Base-by-base conservation (phyloP, 2,329 filamentous ascomycete genomes). In the Trichophyton equinum region DNA sequence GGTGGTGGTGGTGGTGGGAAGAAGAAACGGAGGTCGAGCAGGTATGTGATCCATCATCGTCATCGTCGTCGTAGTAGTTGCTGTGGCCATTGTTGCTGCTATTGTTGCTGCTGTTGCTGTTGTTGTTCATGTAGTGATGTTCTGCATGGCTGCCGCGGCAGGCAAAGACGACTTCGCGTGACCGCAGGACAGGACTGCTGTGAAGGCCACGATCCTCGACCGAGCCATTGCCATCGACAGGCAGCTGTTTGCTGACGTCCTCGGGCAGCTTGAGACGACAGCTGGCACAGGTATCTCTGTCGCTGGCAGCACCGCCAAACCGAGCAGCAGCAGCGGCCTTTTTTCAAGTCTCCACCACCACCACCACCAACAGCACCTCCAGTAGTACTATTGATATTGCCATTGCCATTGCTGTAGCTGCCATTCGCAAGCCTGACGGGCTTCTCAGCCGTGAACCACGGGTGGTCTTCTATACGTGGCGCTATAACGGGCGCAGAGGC, bases 201-300 rank as follows among this genome's bases (percentile, higher is more conserved):
- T 79, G 78, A 58, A 77, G 77, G 63, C 81, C 77, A 15, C 25
- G 46, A 61, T 77, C 75, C 58, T 68, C 72, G 15, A 77, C 73
- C 58, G 78, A 80, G 2, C 80, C 79, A 8, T 80, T 79, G 2
- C 79, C 78, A 20, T 79, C 79, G 7, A 74, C 74, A 13, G 81
- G 79, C 2, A 83, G 74, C 64, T 78, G 75, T 65, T 78, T 78
- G 71, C 77, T 79, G 66, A 80, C 76, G 67, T 77, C 76, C 65
- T 80, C 78, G 7, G 81, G 81, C 1, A 83, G 72, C 5, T 78
- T 77, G 67, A 83, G 76, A 64, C 76, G 78, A 69, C 81, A 84
- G 69, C 81, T 83, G 60, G 81, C 80, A 70, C 81, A 84, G 11
- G 77, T 78, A 53, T 82, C 80, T 47, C 75, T 74, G 60, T 82